phyloP scores from a whole-genome alignment of 176 grass and related monocot species.

The Triticum turgidum region DNA sequence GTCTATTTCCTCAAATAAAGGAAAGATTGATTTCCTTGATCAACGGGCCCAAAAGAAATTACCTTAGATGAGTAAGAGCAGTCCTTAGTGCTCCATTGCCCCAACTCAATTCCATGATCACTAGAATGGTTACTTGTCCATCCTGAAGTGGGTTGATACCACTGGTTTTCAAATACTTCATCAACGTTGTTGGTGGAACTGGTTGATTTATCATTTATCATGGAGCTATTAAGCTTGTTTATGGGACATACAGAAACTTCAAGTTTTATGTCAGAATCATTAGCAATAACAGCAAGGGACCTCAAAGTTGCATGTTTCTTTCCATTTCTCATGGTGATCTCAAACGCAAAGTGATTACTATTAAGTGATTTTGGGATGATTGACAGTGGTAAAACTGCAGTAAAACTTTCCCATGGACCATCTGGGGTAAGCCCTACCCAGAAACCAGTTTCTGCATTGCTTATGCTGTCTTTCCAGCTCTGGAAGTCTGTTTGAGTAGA shows the following conservation, averaged over 20 bases:
- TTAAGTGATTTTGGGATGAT: constrained; percentile 81
- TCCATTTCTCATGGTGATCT: constrained; percentile 79
- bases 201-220: constrained; percentile 28
- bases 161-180: constrained; percentile 97
- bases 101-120: constrained; percentile 57
- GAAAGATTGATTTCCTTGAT: background rate
- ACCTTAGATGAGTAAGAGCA: constrained; percentile 89
- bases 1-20: constrained; percentile 12
- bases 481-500: constrained; percentile 66
- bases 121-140: constrained; percentile 58
- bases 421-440: constrained; percentile 78
- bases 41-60: constrained; percentile 22
- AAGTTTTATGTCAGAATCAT: constrained; percentile 82
- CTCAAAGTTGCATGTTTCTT: constrained; percentile 84
- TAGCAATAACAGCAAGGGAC: constrained; percentile 73
- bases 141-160: constrained; percentile 76
- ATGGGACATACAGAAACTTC: constrained; percentile 81
- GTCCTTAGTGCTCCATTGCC: constrained; percentile 79
- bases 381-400: constrained; percentile 69
- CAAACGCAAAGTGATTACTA: constrained; percentile 75
- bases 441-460: constrained; percentile 67
- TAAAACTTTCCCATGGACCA: constrained; percentile 94
- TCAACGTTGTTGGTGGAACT: constrained; percentile 50
- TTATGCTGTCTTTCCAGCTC: constrained; percentile 49
- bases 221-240: constrained; percentile 42